Evolutionary conservation across 2,329 filamentous ascomycete species (phyloP).

Genomic region (Chrysoporthe puriensis): DNA sequence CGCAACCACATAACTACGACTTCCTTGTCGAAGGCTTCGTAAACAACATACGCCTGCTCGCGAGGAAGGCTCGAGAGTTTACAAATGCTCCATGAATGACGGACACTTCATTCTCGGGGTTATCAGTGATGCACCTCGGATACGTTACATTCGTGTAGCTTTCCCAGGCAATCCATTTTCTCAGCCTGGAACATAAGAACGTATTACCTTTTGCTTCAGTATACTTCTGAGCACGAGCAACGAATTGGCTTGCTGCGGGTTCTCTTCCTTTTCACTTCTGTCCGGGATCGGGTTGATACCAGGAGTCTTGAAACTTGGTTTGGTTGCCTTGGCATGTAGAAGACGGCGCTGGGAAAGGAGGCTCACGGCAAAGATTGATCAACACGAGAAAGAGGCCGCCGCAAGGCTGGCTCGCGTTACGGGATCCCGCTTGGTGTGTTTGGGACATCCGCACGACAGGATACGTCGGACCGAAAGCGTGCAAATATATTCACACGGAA

Average conservation of each 20-base stretch:
- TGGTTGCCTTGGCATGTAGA: background rate
- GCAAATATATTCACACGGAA: slow-evolving; percentile 1
- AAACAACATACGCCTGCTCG: slow-evolving; percentile 70
- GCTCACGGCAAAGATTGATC: background rate
- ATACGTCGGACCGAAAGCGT: background rate
- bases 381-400: background rate
- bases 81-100: background rate
- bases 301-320: slow-evolving; percentile 7
- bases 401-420: slow-evolving; percentile 5
- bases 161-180: background rate
- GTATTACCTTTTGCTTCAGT: background rate
- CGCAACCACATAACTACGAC: slow-evolving; percentile 63
- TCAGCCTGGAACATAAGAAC: background rate
- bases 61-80: slow-evolving; percentile 43
- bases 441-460: background rate
- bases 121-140: background rate
- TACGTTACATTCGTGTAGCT: background rate
- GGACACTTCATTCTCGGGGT: background rate
- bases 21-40: slow-evolving; percentile 74
- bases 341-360: background rate
- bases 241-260: background rate
- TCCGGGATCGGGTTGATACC: slow-evolving; percentile 10
- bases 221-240: background rate
- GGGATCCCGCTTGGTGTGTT: background rate
- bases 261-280: background rate